Percentiles rank a stretch among this genome's conserved stretches.
phyloP scores from a whole-genome alignment of 202 grass and related monocot genomes.

The Zoysia matrella region DNA sequence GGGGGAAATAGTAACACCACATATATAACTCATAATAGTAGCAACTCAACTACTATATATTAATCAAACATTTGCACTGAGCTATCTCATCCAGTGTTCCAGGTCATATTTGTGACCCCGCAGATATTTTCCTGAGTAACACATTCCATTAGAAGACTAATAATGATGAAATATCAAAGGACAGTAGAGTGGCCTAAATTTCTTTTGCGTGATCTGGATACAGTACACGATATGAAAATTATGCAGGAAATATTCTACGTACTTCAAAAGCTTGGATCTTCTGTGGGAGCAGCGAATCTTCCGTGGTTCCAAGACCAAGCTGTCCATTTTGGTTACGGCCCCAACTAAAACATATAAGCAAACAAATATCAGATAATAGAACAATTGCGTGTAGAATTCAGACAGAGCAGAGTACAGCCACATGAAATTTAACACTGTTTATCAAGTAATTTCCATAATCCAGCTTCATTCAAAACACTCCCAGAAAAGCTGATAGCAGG shows the following conservation, averaged over 20 bases:
- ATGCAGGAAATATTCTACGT: slow-evolving; percentile 31
- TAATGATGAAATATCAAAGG: slow-evolving; percentile 9
- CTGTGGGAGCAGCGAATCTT: slow-evolving; percentile 93
- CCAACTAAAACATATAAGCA: slow-evolving; percentile 64
- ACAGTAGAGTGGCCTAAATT: neutral
- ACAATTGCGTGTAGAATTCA: neutral
- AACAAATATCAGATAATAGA: slow-evolving; percentile 24
- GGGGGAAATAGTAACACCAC: neutral
- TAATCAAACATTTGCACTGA: neutral
- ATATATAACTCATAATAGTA: neutral
- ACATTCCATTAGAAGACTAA: neutral
- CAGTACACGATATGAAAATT: neutral
- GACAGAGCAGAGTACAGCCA: neutral
- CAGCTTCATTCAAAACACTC: neutral
- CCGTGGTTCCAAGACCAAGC: slow-evolving; percentile 95
- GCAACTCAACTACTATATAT: neutral
- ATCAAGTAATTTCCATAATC: neutral
- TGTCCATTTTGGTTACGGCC: slow-evolving; percentile 98
- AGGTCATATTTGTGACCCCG: slow-evolving; percentile 4
- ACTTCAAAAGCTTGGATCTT: slow-evolving; percentile 91
- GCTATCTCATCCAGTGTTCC: neutral
- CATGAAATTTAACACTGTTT: neutral
- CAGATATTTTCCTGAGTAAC: neutral
- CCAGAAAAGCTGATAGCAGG: neutral
- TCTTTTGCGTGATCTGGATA: slow-evolving; percentile 12